A percentile compares a stretch with the other conserved stretches of the same genome.
phyloP scores from a whole-genome alignment of 176 grass and related monocot genomes.

The Musa acuminata region DNA sequence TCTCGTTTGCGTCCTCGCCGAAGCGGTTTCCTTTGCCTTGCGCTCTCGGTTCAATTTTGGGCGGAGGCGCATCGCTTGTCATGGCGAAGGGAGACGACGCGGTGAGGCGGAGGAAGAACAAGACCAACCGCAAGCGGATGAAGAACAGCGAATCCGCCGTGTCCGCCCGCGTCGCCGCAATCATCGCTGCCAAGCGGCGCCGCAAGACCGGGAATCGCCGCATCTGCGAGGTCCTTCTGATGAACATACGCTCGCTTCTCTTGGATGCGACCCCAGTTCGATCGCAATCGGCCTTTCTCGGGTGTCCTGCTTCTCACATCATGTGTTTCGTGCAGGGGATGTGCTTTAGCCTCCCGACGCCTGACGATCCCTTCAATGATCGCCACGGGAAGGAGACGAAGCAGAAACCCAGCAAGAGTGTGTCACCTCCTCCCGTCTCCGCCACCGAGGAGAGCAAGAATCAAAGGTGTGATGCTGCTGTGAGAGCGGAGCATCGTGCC shows the following conservation, averaged over 20 bases:
- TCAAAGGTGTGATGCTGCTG: background rate
- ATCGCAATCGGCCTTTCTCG: background rate
- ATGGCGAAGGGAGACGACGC: slow-evolving; percentile 29
- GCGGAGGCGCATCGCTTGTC: too few species aligned
- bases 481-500: background rate
- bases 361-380: slow-evolving; percentile 70
- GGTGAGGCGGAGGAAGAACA: slow-evolving; percentile 47
- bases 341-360: slow-evolving; percentile 62
- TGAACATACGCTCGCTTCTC: too few species aligned
- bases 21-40: background rate
- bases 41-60: too few species aligned
- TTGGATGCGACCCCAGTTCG: background rate
- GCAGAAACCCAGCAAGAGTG: background rate
- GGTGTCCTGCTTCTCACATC: background rate
- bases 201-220: background rate
- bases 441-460: background rate
- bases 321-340: slow-evolving; percentile 26
- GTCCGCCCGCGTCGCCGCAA: slow-evolving; percentile 51
- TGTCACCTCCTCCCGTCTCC: slow-evolving; percentile 1
- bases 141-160: slow-evolving; percentile 64
- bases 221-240: slow-evolving; percentile 44
- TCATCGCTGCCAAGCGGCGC: slow-evolving; percentile 65
- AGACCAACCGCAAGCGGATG: too few species aligned
- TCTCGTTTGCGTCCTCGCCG: too few species aligned
- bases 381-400: slow-evolving; percentile 39